Evolutionary conservation across 768 basidiomycete genomes (phyloP).

Genomic region (Galerina marginata): DNA sequence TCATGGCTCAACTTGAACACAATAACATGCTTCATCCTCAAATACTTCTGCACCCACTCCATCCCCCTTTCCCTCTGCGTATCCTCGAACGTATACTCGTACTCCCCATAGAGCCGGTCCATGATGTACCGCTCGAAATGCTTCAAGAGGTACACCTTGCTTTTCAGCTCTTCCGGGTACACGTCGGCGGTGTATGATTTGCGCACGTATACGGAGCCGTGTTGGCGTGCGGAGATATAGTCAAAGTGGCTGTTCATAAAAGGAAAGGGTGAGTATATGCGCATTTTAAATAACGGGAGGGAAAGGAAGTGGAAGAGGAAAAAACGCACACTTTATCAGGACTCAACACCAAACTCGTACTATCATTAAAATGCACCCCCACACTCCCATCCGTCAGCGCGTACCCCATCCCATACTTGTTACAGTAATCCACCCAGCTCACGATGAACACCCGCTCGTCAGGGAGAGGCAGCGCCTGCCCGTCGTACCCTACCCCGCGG

Average conservation of each 20-base stretch:
- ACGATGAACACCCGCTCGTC: constrained; percentile 89
- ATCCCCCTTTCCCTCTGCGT: constrained; percentile 73
- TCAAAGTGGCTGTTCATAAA: constrained; percentile 89
- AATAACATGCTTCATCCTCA: constrained; percentile 96
- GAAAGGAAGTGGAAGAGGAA: background rate
- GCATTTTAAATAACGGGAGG: too few species aligned
- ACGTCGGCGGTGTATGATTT: constrained; percentile 71
- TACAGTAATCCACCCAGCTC: constrained; percentile 99
- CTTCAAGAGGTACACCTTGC: constrained; percentile 90
- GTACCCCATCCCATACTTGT: constrained; percentile 99
- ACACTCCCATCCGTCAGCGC: constrained; percentile 94
- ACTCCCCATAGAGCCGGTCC: constrained; percentile 84
- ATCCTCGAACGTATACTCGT: constrained; percentile 83
- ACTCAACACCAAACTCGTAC: constrained; percentile 82
- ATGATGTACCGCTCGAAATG: constrained; percentile 97
- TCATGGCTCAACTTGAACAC: constrained; percentile 97
- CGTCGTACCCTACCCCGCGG: constrained; percentile 24
- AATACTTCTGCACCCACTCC: constrained; percentile 95
- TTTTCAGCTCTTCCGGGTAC: constrained; percentile 84
- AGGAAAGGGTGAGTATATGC: constrained; percentile 10
- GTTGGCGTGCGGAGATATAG: constrained; percentile 74
- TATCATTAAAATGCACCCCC: constrained; percentile 97
- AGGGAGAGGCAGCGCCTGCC: constrained; percentile 44
- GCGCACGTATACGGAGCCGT: constrained; percentile 71
- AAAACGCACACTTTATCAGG: constrained; percentile 83